phyloP scores from a whole-genome alignment of 2,329 filamentous ascomycete genomes.

The Paradendryphiella salina region DNA sequence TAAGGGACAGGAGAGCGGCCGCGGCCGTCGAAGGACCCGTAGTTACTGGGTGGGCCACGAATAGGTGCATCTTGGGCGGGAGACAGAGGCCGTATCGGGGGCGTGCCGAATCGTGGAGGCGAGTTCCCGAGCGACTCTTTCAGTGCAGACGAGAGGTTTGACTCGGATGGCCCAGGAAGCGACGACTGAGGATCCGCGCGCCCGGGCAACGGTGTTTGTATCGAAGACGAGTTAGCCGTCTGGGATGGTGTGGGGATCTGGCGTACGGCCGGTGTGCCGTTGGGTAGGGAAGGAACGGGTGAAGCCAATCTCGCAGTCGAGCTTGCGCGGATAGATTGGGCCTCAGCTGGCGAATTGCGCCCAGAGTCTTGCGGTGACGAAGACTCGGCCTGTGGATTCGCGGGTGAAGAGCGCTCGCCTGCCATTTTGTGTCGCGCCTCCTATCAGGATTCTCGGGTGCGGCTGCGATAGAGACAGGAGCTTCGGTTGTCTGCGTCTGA shows the following conservation, averaged over 20 bases:
- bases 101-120: conserved; percentile 68
- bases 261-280: conserved; percentile 54
- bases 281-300: conserved; percentile 54
- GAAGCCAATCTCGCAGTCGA: conserved; percentile 61
- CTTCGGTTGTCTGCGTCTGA: conserved; percentile 31
- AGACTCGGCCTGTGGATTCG: conserved; percentile 37
- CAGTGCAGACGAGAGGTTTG: conserved; percentile 85
- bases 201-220: conserved; percentile 66
- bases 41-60: conserved; percentile 67
- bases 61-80: conserved; percentile 54
- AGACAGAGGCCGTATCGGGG: conserved; percentile 60
- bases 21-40: conserved; percentile 81
- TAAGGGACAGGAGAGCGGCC: conserved; percentile 62
- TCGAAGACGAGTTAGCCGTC: conserved; percentile 47
- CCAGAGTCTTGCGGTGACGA: conserved; percentile 32
- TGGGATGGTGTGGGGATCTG: conserved; percentile 57
- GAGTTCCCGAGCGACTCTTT: conserved; percentile 72
- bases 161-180: conserved; percentile 76
- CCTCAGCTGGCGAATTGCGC: conserved; percentile 33
- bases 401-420: conserved; percentile 24
- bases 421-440: conserved; percentile 24
- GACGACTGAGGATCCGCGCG: conserved; percentile 60
- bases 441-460: conserved; percentile 4
- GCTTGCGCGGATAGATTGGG: conserved; percentile 54
- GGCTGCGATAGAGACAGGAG: conserved; percentile 7